Conservation (phyloP, 768 basidiomycete species). For the Russula lepida region DNA sequence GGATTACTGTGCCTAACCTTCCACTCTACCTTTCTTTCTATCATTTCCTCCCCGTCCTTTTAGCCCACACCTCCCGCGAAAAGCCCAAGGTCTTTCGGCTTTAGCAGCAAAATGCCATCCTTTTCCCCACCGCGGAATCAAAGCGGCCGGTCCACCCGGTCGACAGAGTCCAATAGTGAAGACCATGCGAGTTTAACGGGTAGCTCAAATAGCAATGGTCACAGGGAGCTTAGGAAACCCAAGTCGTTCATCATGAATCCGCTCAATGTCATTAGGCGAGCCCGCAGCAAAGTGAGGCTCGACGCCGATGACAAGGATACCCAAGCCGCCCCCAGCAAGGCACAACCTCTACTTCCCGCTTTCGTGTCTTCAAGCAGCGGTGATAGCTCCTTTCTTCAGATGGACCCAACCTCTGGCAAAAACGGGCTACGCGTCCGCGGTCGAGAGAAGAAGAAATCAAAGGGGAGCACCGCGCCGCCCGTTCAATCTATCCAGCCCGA, state of each 20-base stretch:
- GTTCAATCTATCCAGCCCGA: slow-evolving; percentile 30
- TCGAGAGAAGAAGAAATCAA: slow-evolving; percentile 30
- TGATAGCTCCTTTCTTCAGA: slow-evolving; percentile 23
- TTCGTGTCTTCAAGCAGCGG: slow-evolving; percentile 11
- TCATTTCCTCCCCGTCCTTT: background rate
- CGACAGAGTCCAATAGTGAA: slow-evolving; percentile 27
- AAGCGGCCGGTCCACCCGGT: slow-evolving; percentile 22
- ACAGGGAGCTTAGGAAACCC: slow-evolving; percentile 36
- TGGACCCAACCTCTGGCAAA: slow-evolving; percentile 20
- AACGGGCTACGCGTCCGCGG: slow-evolving; percentile 19
- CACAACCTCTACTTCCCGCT: slow-evolving; percentile 18
- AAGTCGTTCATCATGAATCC: slow-evolving; percentile 40
- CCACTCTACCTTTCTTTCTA: background rate
- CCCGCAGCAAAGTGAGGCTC: slow-evolving; percentile 34
- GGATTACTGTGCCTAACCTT: background rate
- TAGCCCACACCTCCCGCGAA: slow-evolving; percentile 42
- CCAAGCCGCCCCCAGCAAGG: slow-evolving; percentile 20
- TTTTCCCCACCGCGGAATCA: slow-evolving; percentile 25
- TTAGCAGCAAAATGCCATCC: slow-evolving; percentile 36
- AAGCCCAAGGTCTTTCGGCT: slow-evolving; percentile 29
- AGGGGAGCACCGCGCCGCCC: slow-evolving; percentile 24
- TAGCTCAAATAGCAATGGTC: slow-evolving; percentile 29
- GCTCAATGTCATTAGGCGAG: slow-evolving; percentile 35
- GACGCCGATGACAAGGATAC: slow-evolving; percentile 33
- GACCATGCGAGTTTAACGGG: slow-evolving; percentile 27